Percentiles rank a stretch among this genome's conserved stretches.
These are phyloP conservation scores for Rehmannia glutinosa DNA, from an alignment of 257 asterid genomes.

Conservation along the genomic window DNA sequence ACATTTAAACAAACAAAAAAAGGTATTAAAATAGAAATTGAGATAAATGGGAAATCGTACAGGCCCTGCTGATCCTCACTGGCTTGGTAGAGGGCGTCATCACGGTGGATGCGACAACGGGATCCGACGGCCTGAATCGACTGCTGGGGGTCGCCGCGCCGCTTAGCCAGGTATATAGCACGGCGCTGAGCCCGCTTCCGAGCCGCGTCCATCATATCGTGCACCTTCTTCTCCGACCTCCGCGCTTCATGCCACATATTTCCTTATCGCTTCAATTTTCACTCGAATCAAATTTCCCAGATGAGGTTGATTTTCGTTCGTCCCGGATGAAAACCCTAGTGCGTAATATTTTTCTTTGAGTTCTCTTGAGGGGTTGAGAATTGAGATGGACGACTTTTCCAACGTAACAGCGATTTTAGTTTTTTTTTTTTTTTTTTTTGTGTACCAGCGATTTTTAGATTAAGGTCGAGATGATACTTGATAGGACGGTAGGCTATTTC, in stretches of 20 bases:
- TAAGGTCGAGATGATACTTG: too few relatives aligned
- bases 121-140: slow-evolving; percentile 84
- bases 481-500: not conserved
- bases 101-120: slow-evolving; percentile 80
- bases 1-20: not conserved
- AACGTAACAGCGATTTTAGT: too few relatives aligned
- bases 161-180: slow-evolving; percentile 83
- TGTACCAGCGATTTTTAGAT: too few relatives aligned
- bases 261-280: slow-evolving; percentile 6
- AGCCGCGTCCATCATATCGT: slow-evolving; percentile 99
- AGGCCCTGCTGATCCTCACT: slow-evolving; percentile 88
- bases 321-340: slow-evolving; percentile 32
- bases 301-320: not conserved
- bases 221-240: slow-evolving; percentile 93
- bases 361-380: not conserved
- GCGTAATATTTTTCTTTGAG: not conserved
- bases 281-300: slow-evolving; percentile 13
- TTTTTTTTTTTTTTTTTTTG: too few relatives aligned
- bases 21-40: not conserved
- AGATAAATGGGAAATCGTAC: slow-evolving; percentile 35
- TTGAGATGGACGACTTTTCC: too few relatives aligned
- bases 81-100: slow-evolving; percentile 85
- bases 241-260: slow-evolving; percentile 99
- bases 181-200: slow-evolving; percentile 98
- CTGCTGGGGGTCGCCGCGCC: slow-evolving; percentile 98